Base-by-base conservation (phyloP, 1,284 basidiomycete species). In the Ustilago lituana region DNA sequence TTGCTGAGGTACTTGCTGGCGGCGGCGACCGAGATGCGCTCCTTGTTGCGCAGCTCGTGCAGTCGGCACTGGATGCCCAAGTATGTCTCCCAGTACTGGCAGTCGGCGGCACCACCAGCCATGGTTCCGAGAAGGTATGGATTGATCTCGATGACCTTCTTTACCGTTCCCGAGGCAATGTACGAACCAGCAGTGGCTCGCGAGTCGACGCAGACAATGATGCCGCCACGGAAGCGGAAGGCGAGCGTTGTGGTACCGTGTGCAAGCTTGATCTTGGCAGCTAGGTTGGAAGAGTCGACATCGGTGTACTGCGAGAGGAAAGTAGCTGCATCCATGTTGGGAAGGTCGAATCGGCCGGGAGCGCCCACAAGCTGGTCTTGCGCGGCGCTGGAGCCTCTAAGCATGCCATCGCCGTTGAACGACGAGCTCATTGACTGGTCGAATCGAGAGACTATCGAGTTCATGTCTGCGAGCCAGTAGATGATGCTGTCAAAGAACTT, bases 161-260 rank as follows among this genome's bases (percentile, higher is more conserved):
- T 78, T 22, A 80, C 78, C 10, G 79, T 79, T 38, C 80, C 82
- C 6, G 57, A 78, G 91, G 95, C 95, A 81, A 99, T 88, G 84
- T 98, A 98, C 84, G 89, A 93, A 31, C 96, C 96, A 20, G 95
- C 93, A 7, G 95, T 98, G 32, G 96, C 96, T 82, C 96, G 86
- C 38, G 95, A 98, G 84, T 99, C 96, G 26, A 98, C 96, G 24
- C 93, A 92, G 20, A 98, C 95, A 63, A 98, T 95, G 69, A 98
- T 94, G 51, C 96, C 96, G 36, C 95, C 96, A 80, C 92, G 85
- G 86, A 91, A 99, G 81, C 93, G 88, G 88, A 99, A 99, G 9
- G 96, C 96, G 41, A 99, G 87, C 4, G 96, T 98, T 4, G 96
- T 99, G 15, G 96, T 99, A 79, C 96, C 96, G 84, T 99, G 96